Base-by-base conservation (phyloP, 441 rosid genomes). In the Isatis lusitanica region DNA sequence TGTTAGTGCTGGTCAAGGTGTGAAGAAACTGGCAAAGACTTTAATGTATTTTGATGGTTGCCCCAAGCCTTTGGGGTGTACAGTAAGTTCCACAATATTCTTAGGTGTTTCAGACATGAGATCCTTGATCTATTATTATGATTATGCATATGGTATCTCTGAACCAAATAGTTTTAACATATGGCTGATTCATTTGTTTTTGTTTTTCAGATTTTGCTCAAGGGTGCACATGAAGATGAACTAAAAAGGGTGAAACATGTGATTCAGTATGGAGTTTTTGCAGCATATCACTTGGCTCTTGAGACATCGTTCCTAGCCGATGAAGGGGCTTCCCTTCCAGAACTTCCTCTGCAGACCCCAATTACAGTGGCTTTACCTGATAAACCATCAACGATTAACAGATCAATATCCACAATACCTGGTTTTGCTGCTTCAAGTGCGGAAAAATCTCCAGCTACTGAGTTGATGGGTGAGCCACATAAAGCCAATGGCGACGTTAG, bases 231-330 rank as follows among this genome's bases (percentile, higher is more conserved):
- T 73, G 91, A 81, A 62, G 91, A 88, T 75, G 88, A 90, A 58
- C 77, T 90, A 75, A 88, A 88, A 83, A 88, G 84, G 79, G 90
- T 88, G 74, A 90, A 90, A 82, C 88, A 85, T 82, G 93, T 90
- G 66, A 81, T 88, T 64, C 91, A 90, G 63, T 90, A 90, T 81
- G 93, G 92, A 71, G 84, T 90, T 79, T 90, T 90, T 74, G 95
- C 95, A 58, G 95, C 95, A 66, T 90, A 90, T 78, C 95, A 90
- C 78, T 80, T 90, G 79, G 95, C 90, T 79, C 77, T 88, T 50
- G 95, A 90, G 85, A 90, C 93, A 40, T 90, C 92, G 8, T 90
- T 87, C 75, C 82, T 88, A 59, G 95, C 93, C 46, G 95, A 90
- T 82, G 95, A 90, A 83, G 85, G 95, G 66, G 95, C 95, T 76